Base-by-base conservation (phyloP, 352 stramenopile genomes). In the Blastocystis sp. region DNA sequence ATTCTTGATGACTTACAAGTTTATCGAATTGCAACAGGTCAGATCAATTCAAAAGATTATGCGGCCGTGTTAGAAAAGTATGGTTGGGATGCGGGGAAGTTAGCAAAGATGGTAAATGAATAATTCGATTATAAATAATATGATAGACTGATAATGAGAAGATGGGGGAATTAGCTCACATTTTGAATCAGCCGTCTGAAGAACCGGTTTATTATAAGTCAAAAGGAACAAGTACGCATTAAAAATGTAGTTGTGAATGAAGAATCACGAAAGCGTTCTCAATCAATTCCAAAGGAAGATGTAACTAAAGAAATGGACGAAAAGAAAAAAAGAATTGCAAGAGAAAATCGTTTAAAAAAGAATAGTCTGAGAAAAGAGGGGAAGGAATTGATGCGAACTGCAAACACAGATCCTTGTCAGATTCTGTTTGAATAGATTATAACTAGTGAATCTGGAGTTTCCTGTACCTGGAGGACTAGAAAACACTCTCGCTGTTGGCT, bases 1-100 rank as follows among this genome's bases (percentile, higher is more conserved):
- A 84, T 84, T 53, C 53, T 84, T 7, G 73, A 84, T 33, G 53
- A 84, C 51, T 30, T 84, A 24, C 53, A 84, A 48, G 73, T 60
- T 9, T 84, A 84, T 27, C 73, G 73, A 15, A 84, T 84, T 66
- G 73, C 53, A 69, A 84, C 73, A 27, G 73, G 53, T 11, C 73
- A 84, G 73, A 37, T 64, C 17, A 60, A 84, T 53, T n/a, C 42
- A 17, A 64, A 68, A 1, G 73, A 84, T 44, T 84, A 84, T 68
- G 33, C 51, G 27, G 73, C 73, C 1, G n/a, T 84, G 11, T 44
- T 84, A 24, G 73, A 84, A n/a, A 60, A 84, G 53, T 66, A 35
- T 51, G 73, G 73, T 13, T 84, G 73, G 73, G 56, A 68, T 68
- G 53, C 33, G 0, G 9, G 19, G 33, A 84, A 68, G 33, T 19